phyloP scores from a whole-genome alignment of 2,329 filamentous ascomycete species.

The Ophiocordyceps camponoti-leonardi region DNA sequence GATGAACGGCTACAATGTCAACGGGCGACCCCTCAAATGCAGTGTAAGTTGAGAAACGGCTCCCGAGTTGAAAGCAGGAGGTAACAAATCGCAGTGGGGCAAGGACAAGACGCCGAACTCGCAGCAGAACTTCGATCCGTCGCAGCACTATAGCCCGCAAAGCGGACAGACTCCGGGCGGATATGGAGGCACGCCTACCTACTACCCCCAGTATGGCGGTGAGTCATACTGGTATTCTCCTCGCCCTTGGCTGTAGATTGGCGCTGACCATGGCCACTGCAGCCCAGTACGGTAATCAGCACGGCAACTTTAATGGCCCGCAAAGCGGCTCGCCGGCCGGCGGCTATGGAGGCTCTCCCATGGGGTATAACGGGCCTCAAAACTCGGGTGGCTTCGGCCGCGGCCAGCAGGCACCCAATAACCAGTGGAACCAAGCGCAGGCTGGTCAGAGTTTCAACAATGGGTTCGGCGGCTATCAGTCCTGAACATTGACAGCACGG shows the following conservation, averaged over 20 bases:
- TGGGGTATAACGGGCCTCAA: conserved; percentile 53
- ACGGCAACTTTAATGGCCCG: conserved; percentile 46
- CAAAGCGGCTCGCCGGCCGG: conserved; percentile 43
- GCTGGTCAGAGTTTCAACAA: conserved; percentile 40
- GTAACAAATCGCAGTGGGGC: conserved; percentile 57
- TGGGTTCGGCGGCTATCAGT: conserved; percentile 47
- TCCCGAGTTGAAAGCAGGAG: not conserved
- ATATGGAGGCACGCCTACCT: conserved; percentile 67
- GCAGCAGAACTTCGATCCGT: conserved; percentile 55
- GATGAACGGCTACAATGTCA: conserved; percentile 94
- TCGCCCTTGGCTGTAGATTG: not conserved
- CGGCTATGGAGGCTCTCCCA: conserved; percentile 47
- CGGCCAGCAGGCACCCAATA: conserved; percentile 43
- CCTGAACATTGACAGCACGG: conserved; percentile 20
- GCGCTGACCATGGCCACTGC: not conserved
- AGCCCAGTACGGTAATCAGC: conserved; percentile 46
- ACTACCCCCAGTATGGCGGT: conserved; percentile 90
- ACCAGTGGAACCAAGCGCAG: conserved; percentile 35
- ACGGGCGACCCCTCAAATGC: conserved; percentile 92
- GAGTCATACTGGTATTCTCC: conserved; percentile 17
- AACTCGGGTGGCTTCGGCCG: conserved; percentile 77
- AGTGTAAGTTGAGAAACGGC: conserved; percentile 51
- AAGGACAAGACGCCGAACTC: conserved; percentile 87
- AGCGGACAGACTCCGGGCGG: conserved; percentile 52
- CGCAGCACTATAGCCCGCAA: conserved; percentile 54